Base-by-base conservation (phyloP, 371 early-diverging fungal genomes). In the Mucor racemosus region DNA sequence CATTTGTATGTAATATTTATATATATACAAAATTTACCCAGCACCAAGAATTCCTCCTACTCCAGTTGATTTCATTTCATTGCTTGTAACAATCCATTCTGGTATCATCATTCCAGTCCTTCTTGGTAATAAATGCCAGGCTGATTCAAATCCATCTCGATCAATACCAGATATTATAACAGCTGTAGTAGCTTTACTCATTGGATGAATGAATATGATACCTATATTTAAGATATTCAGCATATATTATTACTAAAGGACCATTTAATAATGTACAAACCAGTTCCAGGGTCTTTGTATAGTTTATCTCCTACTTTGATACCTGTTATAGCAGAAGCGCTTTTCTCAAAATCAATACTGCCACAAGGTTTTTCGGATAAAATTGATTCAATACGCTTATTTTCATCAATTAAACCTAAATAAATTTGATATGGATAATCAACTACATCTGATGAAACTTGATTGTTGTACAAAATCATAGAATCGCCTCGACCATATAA, bases 401-500 rank as follows among this genome's bases (percentile, higher is more conserved):
- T 74, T 21, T 74, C 65, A 17, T 15, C 44, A 3, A 58, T 55
- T 5, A 74, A 17, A 8, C 67, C 71, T 7, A 74, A 56, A 50
- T 70, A 74, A 4, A 74, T 40, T 17, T 36, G 50, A 15, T 61
- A 60, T 4, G 34, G 26, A 7, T 44, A 33, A 7, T 41, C 34
- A 4, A 33, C 15, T 21, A 14, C n/a, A 31, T 8, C 7, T 9
- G 33, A 33, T 17, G 57, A 48, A 19, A 74, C 85, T 31, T 81
- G 71, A 7, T 74, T 58, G 57, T 90, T 89, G 5, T 74, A 72
- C 7, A 88, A n/a, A 59, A 88, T 85, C 53, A 81, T 74, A 0
- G 89, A 76, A 42, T 86, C 85, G 6, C 88, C 88, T 13, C 85
- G 65, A 7, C 86, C 88, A 58, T 82, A 88, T 7, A 87, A 62